A percentile compares a stretch with the other conserved stretches of the same genome.
Evolutionary conservation across 1,284 basidiomycete species (phyloP).

Genomic region (Papiliotrema fonsecae): DNA sequence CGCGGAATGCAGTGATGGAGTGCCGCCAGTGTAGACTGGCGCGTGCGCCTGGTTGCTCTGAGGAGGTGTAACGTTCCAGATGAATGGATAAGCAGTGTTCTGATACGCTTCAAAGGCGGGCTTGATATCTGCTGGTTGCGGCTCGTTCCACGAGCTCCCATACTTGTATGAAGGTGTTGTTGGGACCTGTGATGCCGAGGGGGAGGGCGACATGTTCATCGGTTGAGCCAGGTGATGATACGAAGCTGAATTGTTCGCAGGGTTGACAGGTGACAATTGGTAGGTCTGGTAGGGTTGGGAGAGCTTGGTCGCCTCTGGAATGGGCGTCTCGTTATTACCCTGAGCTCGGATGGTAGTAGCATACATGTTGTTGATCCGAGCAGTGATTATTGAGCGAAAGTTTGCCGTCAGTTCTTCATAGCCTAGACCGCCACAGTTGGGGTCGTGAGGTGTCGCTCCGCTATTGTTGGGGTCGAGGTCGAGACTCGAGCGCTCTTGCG

Average conservation of each 20-base stretch:
- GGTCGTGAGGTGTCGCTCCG: too few species aligned
- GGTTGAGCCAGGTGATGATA: too few species aligned
- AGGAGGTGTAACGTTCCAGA: slow-evolving; percentile 5
- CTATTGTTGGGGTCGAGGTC: not conserved
- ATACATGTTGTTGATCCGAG: slow-evolving; percentile 5
- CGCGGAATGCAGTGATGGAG: not conserved
- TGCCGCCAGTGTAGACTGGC: too few species aligned
- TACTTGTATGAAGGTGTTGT: not conserved
- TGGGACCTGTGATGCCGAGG: not conserved
- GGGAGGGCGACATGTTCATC: not conserved
- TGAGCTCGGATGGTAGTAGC: too few species aligned
- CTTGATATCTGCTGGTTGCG: not conserved
- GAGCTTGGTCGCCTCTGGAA: not conserved
- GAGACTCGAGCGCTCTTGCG: too few species aligned
- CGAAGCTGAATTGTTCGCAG: not conserved
- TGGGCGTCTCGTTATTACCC: too few species aligned
- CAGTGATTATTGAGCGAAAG: slow-evolving; percentile 2
- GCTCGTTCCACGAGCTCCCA: not conserved
- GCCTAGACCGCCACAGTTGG: too few species aligned
- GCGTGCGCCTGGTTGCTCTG: not conserved
- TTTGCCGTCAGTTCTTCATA: slow-evolving; percentile 1
- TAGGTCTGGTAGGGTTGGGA: not conserved
- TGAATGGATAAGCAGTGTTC: not conserved
- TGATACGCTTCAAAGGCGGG: not conserved
- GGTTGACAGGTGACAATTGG: not conserved